phyloP scores from a whole-genome alignment of 352 stramenopile species.

The Phytophthora syringae region DNA sequence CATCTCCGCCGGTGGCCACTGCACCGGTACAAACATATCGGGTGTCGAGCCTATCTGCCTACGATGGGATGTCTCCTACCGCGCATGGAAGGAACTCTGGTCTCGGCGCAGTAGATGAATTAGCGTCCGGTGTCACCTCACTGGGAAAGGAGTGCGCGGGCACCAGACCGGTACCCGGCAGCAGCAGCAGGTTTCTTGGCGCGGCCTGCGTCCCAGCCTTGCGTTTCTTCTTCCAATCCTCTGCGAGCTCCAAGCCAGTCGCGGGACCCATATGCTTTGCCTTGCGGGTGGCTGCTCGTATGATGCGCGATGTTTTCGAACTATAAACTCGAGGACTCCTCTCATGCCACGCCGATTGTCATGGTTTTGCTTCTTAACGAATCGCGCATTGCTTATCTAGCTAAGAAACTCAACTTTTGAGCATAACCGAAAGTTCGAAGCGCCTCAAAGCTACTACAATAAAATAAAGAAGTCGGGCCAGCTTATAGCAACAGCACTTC shows the following conservation, averaged over 20 bases:
- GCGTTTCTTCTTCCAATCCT: neutral
- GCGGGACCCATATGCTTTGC: neutral
- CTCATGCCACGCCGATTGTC: too few species aligned
- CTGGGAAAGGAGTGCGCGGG: neutral
- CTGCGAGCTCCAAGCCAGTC: neutral
- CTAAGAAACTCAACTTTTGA: too few species aligned
- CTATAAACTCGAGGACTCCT: too few species aligned
- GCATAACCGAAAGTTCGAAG: too few species aligned
- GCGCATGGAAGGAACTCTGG: neutral
- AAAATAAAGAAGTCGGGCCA: too few species aligned
- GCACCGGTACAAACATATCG: neutral
- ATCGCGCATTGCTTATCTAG: too few species aligned
- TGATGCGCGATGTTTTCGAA: neutral
- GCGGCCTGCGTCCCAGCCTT: neutral
- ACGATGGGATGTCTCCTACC: neutral
- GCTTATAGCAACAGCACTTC: too few species aligned
- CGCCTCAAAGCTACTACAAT: too few species aligned
- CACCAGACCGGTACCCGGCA: neutral
- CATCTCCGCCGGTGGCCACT: neutral
- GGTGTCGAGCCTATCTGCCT: neutral
- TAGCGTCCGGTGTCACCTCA: neutral
- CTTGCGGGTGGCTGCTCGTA: neutral
- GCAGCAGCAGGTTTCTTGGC: neutral
- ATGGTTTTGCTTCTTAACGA: too few species aligned
- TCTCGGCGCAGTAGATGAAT: neutral